Evolutionary conservation across 2,329 filamentous ascomycete species (phyloP).

Genomic region (Xylaria sp.): DNA sequence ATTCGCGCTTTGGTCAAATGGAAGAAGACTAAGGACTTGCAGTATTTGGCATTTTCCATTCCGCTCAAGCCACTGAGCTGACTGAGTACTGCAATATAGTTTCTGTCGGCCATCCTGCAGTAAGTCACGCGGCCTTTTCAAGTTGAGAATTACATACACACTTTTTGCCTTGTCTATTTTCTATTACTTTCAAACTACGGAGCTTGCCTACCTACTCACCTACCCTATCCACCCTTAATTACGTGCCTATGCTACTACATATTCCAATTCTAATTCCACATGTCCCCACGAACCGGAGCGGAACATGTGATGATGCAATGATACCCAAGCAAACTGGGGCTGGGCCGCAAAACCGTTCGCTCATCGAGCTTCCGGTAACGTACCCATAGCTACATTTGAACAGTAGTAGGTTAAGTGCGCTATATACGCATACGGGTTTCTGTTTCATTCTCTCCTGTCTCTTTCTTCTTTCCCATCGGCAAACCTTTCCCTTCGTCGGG

Average conservation of each 20-base stretch:
- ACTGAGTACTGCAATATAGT: background rate
- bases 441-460: background rate
- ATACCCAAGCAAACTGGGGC: slow-evolving; percentile 37
- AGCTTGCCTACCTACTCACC: background rate
- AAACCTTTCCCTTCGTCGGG: slow-evolving; percentile 11
- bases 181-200: background rate
- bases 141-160: background rate
- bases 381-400: background rate
- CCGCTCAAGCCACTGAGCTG: no score
- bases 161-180: background rate
- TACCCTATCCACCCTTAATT: background rate
- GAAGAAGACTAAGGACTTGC: no score
- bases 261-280: slow-evolving; percentile 7
- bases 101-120: background rate
- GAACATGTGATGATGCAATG: slow-evolving; percentile 32
- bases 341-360: slow-evolving; percentile 39
- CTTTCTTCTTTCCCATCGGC: background rate
- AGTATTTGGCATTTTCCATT: no score
- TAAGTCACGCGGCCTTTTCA: slow-evolving; percentile 13
- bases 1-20: background rate
- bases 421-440: background rate
- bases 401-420: no score
- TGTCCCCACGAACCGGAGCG: slow-evolving; percentile 16
- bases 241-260: background rate
- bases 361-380: background rate